Conservation (phyloP, 495 filamentous ascomycete species). For the Aspergillus ellipticus region DNA sequence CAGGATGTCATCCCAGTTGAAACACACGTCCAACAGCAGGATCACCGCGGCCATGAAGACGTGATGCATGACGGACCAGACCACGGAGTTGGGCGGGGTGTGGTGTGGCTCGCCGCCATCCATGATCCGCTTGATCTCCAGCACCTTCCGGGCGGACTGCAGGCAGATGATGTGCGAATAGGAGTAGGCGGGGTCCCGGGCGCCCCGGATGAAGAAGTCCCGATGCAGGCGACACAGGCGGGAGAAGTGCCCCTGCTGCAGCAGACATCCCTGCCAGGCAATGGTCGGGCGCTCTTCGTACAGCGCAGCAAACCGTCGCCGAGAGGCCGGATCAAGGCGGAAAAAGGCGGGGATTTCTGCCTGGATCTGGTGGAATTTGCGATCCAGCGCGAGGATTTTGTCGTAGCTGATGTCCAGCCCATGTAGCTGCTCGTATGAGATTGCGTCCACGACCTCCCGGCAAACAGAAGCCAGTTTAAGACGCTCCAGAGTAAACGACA, state of each 20-base stretch:
- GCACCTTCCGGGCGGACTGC: constrained; percentile 41
- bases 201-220: constrained; percentile 37
- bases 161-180: constrained; percentile 44
- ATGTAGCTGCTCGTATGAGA: constrained; percentile 25
- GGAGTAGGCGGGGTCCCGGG: constrained; percentile 37
- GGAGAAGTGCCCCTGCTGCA: constrained; percentile 40
- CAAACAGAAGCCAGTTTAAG: constrained; percentile 39
- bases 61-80: constrained; percentile 41
- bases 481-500: constrained; percentile 43
- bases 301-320: constrained; percentile 27
- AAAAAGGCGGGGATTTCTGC: constrained; percentile 30
- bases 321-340: constrained; percentile 31
- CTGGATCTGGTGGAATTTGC: constrained; percentile 29
- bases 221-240: constrained; percentile 44
- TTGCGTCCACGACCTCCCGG: constrained; percentile 38
- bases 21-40: constrained; percentile 43
- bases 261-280: constrained; percentile 36
- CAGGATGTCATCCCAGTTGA: constrained; percentile 42
- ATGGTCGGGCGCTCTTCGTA: constrained; percentile 35
- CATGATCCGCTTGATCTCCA: constrained; percentile 38
- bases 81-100: constrained; percentile 23
- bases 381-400: constrained; percentile 33
- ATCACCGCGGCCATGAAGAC: constrained; percentile 48
- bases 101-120: constrained; percentile 31
- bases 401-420: constrained; percentile 33